phyloP scores from a whole-genome alignment of 352 stramenopile species.

The Globisporangium abappressorium region DNA sequence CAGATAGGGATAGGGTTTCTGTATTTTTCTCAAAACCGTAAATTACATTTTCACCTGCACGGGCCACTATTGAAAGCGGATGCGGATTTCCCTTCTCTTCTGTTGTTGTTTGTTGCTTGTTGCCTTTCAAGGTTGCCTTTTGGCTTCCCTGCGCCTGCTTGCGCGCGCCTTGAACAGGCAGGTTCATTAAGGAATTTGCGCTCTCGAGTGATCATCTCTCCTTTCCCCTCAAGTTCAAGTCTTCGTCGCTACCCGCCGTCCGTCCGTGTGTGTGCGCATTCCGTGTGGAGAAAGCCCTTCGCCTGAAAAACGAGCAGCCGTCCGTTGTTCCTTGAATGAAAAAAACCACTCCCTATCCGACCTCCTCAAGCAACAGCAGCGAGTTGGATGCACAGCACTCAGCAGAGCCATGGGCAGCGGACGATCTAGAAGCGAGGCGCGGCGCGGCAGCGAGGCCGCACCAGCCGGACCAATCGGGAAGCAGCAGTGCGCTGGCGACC shows the following conservation, averaged over 20 bases:
- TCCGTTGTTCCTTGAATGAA: constrained; percentile 22
- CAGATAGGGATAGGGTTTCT: constrained; percentile 1
- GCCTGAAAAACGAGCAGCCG: constrained; percentile 10
- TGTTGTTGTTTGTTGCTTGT: constrained; percentile 1
- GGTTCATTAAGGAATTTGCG: constrained; percentile 18
- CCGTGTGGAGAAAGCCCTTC: constrained; percentile 18
- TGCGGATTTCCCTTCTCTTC: background rate
- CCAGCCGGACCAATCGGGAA: background rate
- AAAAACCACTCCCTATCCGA: constrained; percentile 20
- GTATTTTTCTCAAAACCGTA: background rate
- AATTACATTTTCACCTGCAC: background rate
- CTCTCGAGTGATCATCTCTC: constrained; percentile 11
- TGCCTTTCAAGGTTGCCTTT: background rate
- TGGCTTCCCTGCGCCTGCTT: background rate
- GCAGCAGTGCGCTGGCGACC: constrained; percentile 4
- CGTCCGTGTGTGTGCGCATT: background rate
- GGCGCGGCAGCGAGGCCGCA: background rate
- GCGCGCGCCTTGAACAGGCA: background rate
- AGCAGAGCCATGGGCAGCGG: constrained; percentile 13
- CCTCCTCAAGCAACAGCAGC: constrained; percentile 12
- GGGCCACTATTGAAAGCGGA: background rate
- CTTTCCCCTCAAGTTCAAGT: constrained; percentile 1
- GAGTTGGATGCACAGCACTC: constrained; percentile 17
- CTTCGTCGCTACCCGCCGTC: background rate
- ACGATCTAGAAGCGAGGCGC: constrained; percentile 16